Evolutionary conservation across 176 grass and related monocot species (phyloP).

Genomic region (Musa acuminata): DNA sequence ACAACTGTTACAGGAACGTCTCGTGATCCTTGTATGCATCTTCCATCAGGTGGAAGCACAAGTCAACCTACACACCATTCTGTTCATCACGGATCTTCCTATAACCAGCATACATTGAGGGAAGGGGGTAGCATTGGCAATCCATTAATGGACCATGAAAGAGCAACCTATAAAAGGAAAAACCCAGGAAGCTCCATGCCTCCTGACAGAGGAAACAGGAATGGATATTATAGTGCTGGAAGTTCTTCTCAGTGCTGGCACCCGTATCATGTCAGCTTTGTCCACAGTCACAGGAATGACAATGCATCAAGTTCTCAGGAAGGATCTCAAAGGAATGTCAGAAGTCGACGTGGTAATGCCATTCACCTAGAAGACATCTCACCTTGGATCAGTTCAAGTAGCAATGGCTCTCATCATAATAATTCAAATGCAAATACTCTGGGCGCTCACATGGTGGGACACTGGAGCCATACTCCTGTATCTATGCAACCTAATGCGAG

Average conservation of each 20-base stretch:
- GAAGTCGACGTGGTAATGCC: conserved; percentile 26
- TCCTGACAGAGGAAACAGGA: conserved; percentile 20
- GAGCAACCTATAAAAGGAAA: conserved; percentile 37
- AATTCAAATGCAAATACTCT: conserved; percentile 28
- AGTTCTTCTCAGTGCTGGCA: conserved; percentile 40
- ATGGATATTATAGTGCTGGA: conserved; percentile 28
- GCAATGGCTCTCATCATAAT: conserved; percentile 3
- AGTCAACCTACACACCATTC: conserved; percentile 1
- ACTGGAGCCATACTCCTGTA: conserved; percentile 23
- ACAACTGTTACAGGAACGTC: conserved; percentile 2
- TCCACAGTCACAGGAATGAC: conserved; percentile 22
- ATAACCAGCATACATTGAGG: conserved; percentile 1
- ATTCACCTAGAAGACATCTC: conserved; percentile 26
- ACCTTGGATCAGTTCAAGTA: conserved; percentile 9
- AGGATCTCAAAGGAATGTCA: conserved; percentile 56
- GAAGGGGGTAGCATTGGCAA: not conserved
- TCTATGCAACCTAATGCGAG: conserved; percentile 13
- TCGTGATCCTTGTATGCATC: not conserved
- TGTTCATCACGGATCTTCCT: not conserved
- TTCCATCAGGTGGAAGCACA: not conserved
- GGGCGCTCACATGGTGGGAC: conserved; percentile 8
- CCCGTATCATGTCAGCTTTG: conserved; percentile 25
- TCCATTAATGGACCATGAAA: conserved; percentile 23
- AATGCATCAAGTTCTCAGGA: conserved; percentile 24
- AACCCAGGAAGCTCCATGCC: conserved; percentile 7